Conservation (phyloP, 176 grass and related monocot genomes). For the Calamus simplicifolius region DNA sequence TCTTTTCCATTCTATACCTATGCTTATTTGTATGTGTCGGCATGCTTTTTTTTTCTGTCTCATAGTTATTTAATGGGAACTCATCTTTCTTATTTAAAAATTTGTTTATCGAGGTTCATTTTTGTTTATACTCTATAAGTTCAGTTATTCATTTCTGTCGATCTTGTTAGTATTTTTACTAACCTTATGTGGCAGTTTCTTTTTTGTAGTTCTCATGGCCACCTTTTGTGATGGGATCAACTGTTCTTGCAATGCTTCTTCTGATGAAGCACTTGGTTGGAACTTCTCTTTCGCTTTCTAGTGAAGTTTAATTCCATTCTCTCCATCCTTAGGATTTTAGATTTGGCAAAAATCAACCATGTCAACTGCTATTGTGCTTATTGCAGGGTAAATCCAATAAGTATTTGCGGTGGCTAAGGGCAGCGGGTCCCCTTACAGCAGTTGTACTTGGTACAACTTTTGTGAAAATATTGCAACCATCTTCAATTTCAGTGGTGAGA, state of each 20-base stretch:
- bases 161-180: background rate
- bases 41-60: background rate
- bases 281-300: background rate
- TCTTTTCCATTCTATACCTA: background rate
- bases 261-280: constrained; percentile 74
- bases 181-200: background rate
- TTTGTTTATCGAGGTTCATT: too few species aligned
- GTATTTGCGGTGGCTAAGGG: constrained; percentile 55
- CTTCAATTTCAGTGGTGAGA: constrained; percentile 83
- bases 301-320: background rate
- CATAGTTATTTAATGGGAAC: background rate
- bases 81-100: too few species aligned
- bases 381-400: constrained; percentile 86
- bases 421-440: constrained; percentile 82
- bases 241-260: constrained; percentile 72
- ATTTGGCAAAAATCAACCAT: background rate
- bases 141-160: background rate
- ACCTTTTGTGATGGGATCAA: constrained; percentile 83
- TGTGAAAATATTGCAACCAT: constrained; percentile 85
- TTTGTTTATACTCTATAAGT: background rate
- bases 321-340: background rate
- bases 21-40: too few species aligned
- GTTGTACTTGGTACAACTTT: constrained; percentile 73
- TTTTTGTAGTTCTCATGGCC: constrained; percentile 85
- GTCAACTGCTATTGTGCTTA: constrained; percentile 6